phyloP scores from a whole-genome alignment of 345 rosid species.

The Durio zibethinus region DNA sequence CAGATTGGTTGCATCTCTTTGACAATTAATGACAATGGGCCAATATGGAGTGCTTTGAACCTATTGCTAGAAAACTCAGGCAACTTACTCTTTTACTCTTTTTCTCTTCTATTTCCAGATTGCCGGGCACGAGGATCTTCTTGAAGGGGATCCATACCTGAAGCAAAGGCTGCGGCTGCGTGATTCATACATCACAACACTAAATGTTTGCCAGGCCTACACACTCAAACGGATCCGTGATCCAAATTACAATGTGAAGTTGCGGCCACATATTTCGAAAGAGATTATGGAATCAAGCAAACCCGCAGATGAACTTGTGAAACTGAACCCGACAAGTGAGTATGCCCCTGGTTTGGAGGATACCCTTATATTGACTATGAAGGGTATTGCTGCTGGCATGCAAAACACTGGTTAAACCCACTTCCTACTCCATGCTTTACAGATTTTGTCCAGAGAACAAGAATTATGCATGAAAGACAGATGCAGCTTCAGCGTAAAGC shows the following conservation, averaged over 20 bases:
- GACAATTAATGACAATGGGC: background rate
- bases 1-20: background rate
- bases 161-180: conserved; percentile 92
- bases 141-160: conserved; percentile 93
- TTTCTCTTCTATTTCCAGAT: conserved; percentile 37
- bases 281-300: conserved; percentile 77
- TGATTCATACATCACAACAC: conserved; percentile 93
- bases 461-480: background rate
- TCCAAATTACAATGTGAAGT: conserved; percentile 63
- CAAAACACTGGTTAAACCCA: conserved; percentile 81
- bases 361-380: conserved; percentile 97
- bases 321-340: conserved; percentile 77
- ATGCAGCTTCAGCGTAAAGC: background rate
- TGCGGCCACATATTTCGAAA: conserved; percentile 78
- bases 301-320: conserved; percentile 68
- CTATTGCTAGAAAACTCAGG: background rate
- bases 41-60: background rate
- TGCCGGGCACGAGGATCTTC: conserved; percentile 94
- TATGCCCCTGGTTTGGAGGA: conserved; percentile 94
- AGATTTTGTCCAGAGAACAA: background rate
- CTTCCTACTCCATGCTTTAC: background rate
- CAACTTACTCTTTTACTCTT: background rate
- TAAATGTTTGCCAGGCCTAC: conserved; percentile 91
- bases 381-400: conserved; percentile 93
- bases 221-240: conserved; percentile 91